Percentiles rank a stretch among this genome's conserved stretches.
These are phyloP conservation scores for Ceratocystis cubensis DNA, from an alignment of 2,329 filamentous ascomycete genomes.

Conservation along the genomic window DNA sequence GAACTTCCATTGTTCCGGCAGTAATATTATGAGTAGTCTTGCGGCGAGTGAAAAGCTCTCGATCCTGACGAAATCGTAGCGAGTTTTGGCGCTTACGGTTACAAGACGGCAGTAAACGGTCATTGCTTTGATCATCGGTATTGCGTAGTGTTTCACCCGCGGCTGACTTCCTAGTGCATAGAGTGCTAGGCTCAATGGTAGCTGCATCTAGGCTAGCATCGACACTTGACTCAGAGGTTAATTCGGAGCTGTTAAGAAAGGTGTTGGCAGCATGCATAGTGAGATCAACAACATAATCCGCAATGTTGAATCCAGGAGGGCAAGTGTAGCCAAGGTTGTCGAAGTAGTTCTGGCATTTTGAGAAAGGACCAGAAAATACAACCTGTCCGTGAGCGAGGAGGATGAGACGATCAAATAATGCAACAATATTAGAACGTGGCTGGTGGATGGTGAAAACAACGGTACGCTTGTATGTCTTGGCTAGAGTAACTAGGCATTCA, in stretches of 20 bases:
- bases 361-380: slow-evolving; percentile 87
- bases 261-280: slow-evolving; percentile 82
- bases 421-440: slow-evolving; percentile 94
- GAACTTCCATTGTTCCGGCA: slow-evolving; percentile 39
- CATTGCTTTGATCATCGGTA: slow-evolving; percentile 53
- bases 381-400: slow-evolving; percentile 78
- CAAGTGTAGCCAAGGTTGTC: slow-evolving; percentile 84
- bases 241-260: slow-evolving; percentile 43
- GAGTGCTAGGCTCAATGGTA: slow-evolving; percentile 71
- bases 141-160: slow-evolving; percentile 70
- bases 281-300: slow-evolving; percentile 90
- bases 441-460: slow-evolving; percentile 98
- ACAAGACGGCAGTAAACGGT: slow-evolving; percentile 48
- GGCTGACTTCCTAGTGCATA: slow-evolving; percentile 78
- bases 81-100: slow-evolving; percentile 59
- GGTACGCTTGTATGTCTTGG: slow-evolving; percentile 92
- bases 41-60: slow-evolving; percentile 78
- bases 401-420: slow-evolving; percentile 87
- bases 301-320: slow-evolving; percentile 95
- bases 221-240: slow-evolving; percentile 38
- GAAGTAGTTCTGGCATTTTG: slow-evolving; percentile 82
- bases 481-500: slow-evolving; percentile 85
- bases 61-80: slow-evolving; percentile 73
- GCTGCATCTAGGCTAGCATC: slow-evolving; percentile 23
- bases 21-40: slow-evolving; percentile 39